Evolutionary conservation across 1,284 basidiomycete genomes (phyloP).

Genomic region (Fomitopsis pinicola): DNA sequence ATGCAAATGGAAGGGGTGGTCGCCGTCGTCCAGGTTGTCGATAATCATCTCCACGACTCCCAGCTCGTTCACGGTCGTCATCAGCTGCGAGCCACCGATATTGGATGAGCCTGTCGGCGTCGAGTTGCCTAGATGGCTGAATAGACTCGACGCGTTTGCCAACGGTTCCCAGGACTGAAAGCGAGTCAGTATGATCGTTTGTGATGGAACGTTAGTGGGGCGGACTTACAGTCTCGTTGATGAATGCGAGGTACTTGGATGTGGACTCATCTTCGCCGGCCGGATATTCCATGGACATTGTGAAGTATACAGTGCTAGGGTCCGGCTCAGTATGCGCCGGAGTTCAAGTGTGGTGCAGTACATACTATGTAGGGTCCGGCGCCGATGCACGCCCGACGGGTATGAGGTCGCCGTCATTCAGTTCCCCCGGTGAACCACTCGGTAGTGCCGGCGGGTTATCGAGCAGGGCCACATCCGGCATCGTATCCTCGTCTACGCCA

Average conservation of each 20-base stretch:
- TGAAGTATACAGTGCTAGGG: conserved; percentile 20
- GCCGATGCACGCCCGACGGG: conserved; percentile 21
- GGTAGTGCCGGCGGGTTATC: conserved; percentile 15
- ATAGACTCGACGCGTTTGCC: conserved; percentile 22
- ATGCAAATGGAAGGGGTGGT: conserved; percentile 42
- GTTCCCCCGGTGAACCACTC: conserved; percentile 14
- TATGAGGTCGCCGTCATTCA: conserved; percentile 22
- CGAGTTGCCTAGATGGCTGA: conserved; percentile 17
- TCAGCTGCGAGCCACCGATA: conserved; percentile 21
- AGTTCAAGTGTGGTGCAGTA: background rate
- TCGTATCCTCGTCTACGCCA: conserved; percentile 13
- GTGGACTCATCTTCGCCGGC: conserved; percentile 17
- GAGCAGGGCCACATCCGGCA: conserved; percentile 16
- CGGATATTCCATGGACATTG: conserved; percentile 32
- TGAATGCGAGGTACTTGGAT: conserved; percentile 33
- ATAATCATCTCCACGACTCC: conserved; percentile 28
- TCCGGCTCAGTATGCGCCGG: background rate
- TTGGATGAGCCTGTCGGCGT: conserved; percentile 17
- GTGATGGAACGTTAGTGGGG: background rate
- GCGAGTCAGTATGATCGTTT: background rate
- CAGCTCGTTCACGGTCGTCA: conserved; percentile 27
- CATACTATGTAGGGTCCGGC: conserved; percentile 18
- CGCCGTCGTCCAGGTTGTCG: conserved; percentile 34
- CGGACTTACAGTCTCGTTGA: conserved; percentile 30
- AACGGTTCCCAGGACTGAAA: conserved; percentile 30